A percentile compares a stretch with the other conserved stretches of the same genome.
Evolutionary conservation across 352 stramenopile genomes (phyloP).

Genomic region (Elongisporangium prolatum): DNA sequence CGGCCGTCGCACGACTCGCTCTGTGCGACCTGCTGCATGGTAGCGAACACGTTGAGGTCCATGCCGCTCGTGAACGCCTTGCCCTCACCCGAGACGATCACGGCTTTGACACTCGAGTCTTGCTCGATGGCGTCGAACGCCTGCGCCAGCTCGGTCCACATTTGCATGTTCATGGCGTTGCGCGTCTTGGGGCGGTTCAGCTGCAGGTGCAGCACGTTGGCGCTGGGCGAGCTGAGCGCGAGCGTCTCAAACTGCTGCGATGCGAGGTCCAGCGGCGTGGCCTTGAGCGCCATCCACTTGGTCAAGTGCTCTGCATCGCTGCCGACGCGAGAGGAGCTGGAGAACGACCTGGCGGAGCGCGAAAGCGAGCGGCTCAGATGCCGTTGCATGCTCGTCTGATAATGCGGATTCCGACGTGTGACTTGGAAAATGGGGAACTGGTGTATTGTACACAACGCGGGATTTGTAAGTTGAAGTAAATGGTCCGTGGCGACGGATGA

Average conservation of each 20-base stretch:
- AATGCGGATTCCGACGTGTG: conserved; percentile 15
- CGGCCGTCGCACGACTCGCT: conserved; percentile 67
- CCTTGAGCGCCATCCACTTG: conserved; percentile 48
- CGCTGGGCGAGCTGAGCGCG: conserved; percentile 26
- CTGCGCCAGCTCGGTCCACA: conserved; percentile 78
- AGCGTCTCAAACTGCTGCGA: conserved; percentile 55
- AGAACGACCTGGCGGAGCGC: background rate
- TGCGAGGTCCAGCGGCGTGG: conserved; percentile 28
- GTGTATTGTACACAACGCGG: background rate
- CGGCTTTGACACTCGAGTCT: conserved; percentile 61
- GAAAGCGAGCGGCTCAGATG: background rate
- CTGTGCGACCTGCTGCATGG: conserved; percentile 61
- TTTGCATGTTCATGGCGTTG: conserved; percentile 89
- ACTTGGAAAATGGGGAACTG: conserved; percentile 11
- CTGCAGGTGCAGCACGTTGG: conserved; percentile 71
- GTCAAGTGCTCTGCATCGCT: conserved; percentile 45
- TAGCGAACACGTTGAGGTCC: conserved; percentile 83
- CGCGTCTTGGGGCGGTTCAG: conserved; percentile 79
- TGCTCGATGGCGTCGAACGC: conserved; percentile 65
- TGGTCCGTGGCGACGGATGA: background rate
- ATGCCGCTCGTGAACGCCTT: conserved; percentile 85
- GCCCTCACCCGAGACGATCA: conserved; percentile 79
- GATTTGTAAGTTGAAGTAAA: background rate
- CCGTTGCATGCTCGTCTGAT: conserved; percentile 1
- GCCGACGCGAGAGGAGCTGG: background rate